Evolutionary conservation across 164 flowering plant species (phyloP).

Genomic region (Nymphaea thermarum): DNA sequence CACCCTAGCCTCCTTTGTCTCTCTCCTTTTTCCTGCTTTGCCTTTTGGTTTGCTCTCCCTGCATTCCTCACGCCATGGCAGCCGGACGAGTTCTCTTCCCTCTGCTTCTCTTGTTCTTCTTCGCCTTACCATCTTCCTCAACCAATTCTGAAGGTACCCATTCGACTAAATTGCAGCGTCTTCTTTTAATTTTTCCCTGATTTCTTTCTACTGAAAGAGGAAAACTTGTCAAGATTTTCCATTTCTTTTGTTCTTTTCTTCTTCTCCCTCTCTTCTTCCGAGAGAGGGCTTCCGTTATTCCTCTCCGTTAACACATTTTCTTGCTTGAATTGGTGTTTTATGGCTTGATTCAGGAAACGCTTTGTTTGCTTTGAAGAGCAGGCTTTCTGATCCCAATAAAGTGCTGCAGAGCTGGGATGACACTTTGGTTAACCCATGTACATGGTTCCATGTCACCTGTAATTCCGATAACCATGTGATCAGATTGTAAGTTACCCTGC

Average conservation of each 20-base stretch:
- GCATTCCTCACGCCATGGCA: not conserved
- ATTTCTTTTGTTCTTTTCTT: not conserved
- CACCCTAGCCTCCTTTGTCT: not conserved
- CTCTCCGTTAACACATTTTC: too few species aligned
- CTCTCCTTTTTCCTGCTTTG: not conserved
- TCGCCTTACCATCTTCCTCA: slow-evolving; percentile 20
- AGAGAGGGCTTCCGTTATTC: not conserved
- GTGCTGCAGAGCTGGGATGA: slow-evolving; percentile 93
- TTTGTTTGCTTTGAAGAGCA: slow-evolving; percentile 46
- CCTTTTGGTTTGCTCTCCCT: not conserved
- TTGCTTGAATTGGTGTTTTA: slow-evolving; percentile 1
- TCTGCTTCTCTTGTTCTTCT: slow-evolving; percentile 18
- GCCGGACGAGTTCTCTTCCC: slow-evolving; percentile 2
- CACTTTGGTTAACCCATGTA: slow-evolving; percentile 83
- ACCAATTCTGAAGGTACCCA: slow-evolving; percentile 58
- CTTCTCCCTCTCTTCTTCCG: slow-evolving; percentile 1
- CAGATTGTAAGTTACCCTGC: slow-evolving; percentile 50
- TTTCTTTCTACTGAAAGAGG: not conserved
- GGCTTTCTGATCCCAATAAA: slow-evolving; percentile 56
- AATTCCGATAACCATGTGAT: slow-evolving; percentile 55
- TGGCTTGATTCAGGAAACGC: slow-evolving; percentile 47
- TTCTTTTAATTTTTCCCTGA: not conserved
- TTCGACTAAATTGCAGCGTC: not conserved
- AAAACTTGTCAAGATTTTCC: not conserved
- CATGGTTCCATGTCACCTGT: slow-evolving; percentile 90